Conservation (phyloP, 805 yeast genomes). For the Groenewaldozyma tartarivorans region DNA sequence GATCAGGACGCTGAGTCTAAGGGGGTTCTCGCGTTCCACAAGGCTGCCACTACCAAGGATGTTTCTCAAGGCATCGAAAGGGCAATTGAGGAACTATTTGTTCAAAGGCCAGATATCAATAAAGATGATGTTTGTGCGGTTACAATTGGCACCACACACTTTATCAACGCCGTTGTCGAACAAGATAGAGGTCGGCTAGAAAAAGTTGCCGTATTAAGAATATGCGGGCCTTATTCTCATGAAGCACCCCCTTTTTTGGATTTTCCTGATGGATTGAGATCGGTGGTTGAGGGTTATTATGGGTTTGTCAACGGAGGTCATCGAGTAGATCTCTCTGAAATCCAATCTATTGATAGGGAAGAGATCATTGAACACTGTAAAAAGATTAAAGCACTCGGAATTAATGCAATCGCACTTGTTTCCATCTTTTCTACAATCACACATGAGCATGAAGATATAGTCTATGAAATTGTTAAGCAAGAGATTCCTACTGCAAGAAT, state of each 20-base stretch:
- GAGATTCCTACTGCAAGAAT: conserved; percentile 29
- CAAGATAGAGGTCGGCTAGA: conserved; percentile 35
- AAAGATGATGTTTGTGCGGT: conserved; percentile 29
- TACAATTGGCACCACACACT: conserved; percentile 45
- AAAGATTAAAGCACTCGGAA: conserved; percentile 26
- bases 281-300: conserved; percentile 7
- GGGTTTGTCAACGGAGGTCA: conserved; percentile 9
- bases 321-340: conserved; percentile 7
- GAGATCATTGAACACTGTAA: conserved; percentile 20
- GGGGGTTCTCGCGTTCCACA: conserved; percentile 35
- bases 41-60: conserved; percentile 36
- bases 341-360: conserved; percentile 6
- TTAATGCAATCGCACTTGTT: conserved; percentile 29
- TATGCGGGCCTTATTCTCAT: conserved; percentile 36
- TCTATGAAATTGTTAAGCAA: not conserved
- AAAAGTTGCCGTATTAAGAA: conserved; percentile 37
- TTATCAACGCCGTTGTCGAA: conserved; percentile 42
- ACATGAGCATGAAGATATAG: conserved; percentile 28
- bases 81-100: conserved; percentile 30
- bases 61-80: conserved; percentile 35
- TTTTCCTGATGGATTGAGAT: conserved; percentile 27
- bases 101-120: conserved; percentile 10
- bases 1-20: conserved; percentile 16
- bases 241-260: conserved; percentile 35
- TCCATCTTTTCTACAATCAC: conserved; percentile 35